Evolutionary conservation across 441 rosid species (phyloP).

Genomic region (Euphorbia neoarborescens): DNA sequence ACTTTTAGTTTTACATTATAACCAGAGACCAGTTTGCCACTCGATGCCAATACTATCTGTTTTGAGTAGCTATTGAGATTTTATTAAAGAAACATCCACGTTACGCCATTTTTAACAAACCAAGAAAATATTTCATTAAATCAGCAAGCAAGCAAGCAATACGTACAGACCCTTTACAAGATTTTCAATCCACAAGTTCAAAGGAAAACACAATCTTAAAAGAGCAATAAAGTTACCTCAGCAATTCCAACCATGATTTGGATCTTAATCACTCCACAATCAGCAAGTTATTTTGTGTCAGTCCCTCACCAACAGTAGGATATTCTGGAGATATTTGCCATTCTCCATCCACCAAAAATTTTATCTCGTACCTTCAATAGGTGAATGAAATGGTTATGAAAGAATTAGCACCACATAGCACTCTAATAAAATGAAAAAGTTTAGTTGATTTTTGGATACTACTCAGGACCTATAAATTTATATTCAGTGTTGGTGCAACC

Average conservation of each 20-base stretch:
- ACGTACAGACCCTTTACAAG: not conserved
- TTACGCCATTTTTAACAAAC: no score
- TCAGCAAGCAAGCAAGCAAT: no score
- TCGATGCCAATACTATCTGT: no score
- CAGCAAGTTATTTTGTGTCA: conserved; percentile 56
- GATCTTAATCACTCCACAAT: conserved; percentile 41
- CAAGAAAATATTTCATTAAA: no score
- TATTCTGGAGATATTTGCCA: conserved; percentile 71
- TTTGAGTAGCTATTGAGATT: no score
- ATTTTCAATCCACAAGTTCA: not conserved
- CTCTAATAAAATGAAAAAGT: not conserved
- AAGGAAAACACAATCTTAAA: no score
- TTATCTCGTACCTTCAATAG: conserved; percentile 65
- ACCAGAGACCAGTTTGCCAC: no score
- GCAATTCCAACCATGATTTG: not conserved
- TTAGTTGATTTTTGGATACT: not conserved
- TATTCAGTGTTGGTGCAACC: no score
- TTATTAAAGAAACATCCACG: no score
- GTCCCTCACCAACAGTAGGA: conserved; percentile 63
- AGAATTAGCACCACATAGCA: not conserved
- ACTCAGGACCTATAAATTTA: no score
- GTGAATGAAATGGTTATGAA: conserved; percentile 3
- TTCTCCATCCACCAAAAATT: conserved; percentile 84
- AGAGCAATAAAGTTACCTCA: not conserved
- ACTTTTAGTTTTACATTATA: no score